Percentiles rank a stretch among this genome's conserved stretches.
phyloP scores from a whole-genome alignment of 768 basidiomycete genomes.

The Leccinum incarnatum region DNA sequence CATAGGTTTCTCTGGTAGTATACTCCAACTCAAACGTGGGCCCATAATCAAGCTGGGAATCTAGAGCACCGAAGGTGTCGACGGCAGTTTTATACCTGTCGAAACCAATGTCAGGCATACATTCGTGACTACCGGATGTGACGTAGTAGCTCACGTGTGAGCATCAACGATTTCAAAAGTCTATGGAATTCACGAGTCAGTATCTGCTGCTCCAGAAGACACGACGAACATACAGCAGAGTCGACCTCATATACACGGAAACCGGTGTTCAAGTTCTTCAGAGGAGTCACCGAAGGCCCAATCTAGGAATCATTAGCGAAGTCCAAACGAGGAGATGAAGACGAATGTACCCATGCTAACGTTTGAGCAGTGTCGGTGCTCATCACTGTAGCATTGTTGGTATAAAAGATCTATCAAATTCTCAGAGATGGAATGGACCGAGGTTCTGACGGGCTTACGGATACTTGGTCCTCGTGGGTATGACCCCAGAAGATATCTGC shows the following conservation, averaged over 20 bases:
- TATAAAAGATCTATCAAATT: constrained; percentile 57
- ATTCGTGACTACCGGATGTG: not conserved
- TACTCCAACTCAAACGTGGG: constrained; percentile 67
- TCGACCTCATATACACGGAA: constrained; percentile 52
- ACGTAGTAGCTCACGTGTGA: constrained; percentile 54
- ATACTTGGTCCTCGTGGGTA: constrained; percentile 71
- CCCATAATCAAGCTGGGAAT: constrained; percentile 52
- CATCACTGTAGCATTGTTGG: constrained; percentile 65
- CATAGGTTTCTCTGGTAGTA: constrained; percentile 66
- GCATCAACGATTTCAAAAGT: constrained; percentile 79
- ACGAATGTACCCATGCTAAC: constrained; percentile 45
- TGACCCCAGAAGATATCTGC: constrained; percentile 78
- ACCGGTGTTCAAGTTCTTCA: constrained; percentile 71
- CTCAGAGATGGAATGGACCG: not conserved
- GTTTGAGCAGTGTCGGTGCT: constrained; percentile 55
- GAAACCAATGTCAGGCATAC: not conserved
- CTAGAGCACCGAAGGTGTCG: constrained; percentile 53
- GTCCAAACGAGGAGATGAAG: constrained; percentile 3
- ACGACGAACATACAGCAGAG: constrained; percentile 47
- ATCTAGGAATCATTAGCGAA: constrained; percentile 40
- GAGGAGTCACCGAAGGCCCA: constrained; percentile 66
- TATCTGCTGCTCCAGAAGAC: not conserved
- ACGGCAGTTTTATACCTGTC: constrained; percentile 66
- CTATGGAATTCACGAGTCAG: constrained; percentile 33
- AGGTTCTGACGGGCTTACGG: constrained; percentile 37